Base-by-base conservation (phyloP, 805 yeast genomes). In the Phaffomyces antillensis region DNA sequence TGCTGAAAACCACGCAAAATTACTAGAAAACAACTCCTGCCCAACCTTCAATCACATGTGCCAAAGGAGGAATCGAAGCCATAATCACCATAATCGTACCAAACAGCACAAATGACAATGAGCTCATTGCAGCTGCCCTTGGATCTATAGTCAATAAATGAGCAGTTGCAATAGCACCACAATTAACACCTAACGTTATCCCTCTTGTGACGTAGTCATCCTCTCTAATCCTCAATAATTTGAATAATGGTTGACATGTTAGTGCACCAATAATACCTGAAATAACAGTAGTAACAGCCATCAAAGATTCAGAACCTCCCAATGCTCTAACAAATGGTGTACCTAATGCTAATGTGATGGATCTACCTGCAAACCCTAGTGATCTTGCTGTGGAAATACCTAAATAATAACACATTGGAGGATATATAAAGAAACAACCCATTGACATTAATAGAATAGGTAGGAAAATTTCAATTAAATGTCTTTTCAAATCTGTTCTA, bases 91-190 rank as follows among this genome's bases (percentile, higher is more conserved):
- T 79, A 15, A 79, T 59, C 0, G 89, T 79, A 7, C 95, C 95
- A 58, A 77, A 86, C 18, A 83, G 58, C 18, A 82, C 79, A 62
- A 86, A 86, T 49, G 85, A 73, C 54, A 86, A 68, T 7, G 83
- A 74, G 49, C 87, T 78, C 72, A 86, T 77, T 3, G 89, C 86
- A 2, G 89, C 90, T 15, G 93, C 91, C 52, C 91, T 68, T 13
- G 93, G 85, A 55, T 85, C 89, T 30, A 73, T 72, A 25, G 76
- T 75, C 32, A 86, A 62, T 39, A 86, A 64, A 60, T 83, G 83
- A 0, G 91, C 90, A 3, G 95, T 83, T 5, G 89, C 86, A 41
- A 86, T 83, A 1, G 95, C 95, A 10, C 90, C 87, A 56, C 90
- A 83, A 56, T 82, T 83, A 41, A 83, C 73, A 5, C 95, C 95